These are phyloP conservation scores for Circinella umbellata DNA, from an alignment of 371 early-diverging fungal genomes.

Conservation along the genomic window DNA sequence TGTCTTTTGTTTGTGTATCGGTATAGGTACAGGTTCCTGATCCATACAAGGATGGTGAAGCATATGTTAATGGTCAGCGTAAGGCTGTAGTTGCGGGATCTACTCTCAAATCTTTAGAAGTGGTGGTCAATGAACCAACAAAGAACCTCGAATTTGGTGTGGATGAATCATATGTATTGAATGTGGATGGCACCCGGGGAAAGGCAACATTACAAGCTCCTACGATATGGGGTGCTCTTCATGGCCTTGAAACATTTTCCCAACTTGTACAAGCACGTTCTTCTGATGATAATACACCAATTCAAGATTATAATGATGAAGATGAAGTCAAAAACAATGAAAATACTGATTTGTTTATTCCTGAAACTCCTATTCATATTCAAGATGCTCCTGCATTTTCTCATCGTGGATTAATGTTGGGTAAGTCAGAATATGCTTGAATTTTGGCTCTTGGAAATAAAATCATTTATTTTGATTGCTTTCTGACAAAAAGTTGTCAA, in stretches of 20 bases:
- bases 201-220: slow-evolving; percentile 58
- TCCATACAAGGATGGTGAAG: background rate
- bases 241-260: slow-evolving; percentile 76
- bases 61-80: slow-evolving; percentile 6
- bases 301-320: slow-evolving; percentile 20
- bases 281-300: slow-evolving; percentile 3
- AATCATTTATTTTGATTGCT: background rate
- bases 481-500: background rate
- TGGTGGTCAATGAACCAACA: slow-evolving; percentile 37
- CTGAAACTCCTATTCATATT: slow-evolving; percentile 66
- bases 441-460: background rate
- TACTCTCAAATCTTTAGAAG: slow-evolving; percentile 28
- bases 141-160: slow-evolving; percentile 49
- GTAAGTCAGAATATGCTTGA: slow-evolving; percentile 28
- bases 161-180: slow-evolving; percentile 71
- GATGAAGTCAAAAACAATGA: slow-evolving; percentile 29
- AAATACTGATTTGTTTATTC: slow-evolving; percentile 37
- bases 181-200: slow-evolving; percentile 46
- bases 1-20: too few species aligned
- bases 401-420: slow-evolving; percentile 77
- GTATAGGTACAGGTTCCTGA: slow-evolving; percentile 31
- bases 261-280: slow-evolving; percentile 61
- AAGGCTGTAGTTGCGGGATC: background rate
- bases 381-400: slow-evolving; percentile 69
- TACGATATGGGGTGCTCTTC: slow-evolving; percentile 79